Conservation (phyloP, 345 rosid species). For the Capsella bursapastoris region DNA sequence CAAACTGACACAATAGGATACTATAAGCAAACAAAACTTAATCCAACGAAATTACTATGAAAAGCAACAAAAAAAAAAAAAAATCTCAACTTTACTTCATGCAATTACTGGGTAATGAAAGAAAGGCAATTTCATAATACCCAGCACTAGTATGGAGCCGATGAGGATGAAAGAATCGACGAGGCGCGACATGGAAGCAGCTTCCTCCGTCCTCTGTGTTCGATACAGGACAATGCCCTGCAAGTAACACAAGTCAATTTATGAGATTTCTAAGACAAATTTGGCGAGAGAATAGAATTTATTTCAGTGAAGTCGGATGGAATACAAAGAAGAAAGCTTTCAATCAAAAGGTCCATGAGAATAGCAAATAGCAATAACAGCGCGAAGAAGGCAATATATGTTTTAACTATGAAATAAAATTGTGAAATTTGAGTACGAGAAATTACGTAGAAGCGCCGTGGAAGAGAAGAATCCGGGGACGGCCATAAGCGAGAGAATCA, state of each 20-base stretch:
- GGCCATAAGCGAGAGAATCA: slow-evolving; percentile 64
- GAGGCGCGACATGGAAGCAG: slow-evolving; percentile 47
- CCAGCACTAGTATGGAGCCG: slow-evolving; percentile 48
- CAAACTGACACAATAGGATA: no score
- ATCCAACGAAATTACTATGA: neutral
- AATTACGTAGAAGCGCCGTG: slow-evolving; percentile 55
- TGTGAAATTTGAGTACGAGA: neutral
- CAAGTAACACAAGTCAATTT: neutral
- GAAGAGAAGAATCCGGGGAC: slow-evolving; percentile 63
- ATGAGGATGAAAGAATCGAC: slow-evolving; percentile 48
- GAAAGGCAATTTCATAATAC: slow-evolving; percentile 44
- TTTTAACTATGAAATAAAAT: no score
- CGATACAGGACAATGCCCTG: slow-evolving; percentile 58
- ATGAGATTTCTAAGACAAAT: neutral
- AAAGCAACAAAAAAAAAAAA: neutral
- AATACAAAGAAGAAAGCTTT: neutral
- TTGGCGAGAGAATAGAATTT: neutral
- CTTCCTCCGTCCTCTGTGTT: slow-evolving; percentile 53
- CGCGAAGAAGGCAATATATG: no score
- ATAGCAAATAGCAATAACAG: no score
- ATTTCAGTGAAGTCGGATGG: neutral
- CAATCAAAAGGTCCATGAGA: neutral
- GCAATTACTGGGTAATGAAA: neutral
- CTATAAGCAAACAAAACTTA: neutral
- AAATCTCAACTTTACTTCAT: slow-evolving; percentile 9